These are phyloP conservation scores for Microdochium trichocladiopsis DNA, from an alignment of 2,329 filamentous ascomycete genomes.

Conservation along the genomic window DNA sequence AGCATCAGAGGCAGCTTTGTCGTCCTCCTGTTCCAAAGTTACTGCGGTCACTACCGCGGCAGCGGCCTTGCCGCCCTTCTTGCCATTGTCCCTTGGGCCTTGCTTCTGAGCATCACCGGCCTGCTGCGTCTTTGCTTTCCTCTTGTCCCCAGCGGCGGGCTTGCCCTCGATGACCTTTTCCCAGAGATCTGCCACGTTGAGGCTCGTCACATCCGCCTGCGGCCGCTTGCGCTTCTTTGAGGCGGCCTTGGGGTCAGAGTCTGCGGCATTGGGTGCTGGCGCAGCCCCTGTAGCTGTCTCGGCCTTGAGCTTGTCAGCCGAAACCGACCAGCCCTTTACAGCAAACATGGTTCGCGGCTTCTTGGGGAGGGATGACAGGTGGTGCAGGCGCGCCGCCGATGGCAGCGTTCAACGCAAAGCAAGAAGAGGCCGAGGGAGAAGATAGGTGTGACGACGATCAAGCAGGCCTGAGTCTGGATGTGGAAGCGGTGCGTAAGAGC, in stretches of 20 bases:
- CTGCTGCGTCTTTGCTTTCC: conserved; percentile 15
- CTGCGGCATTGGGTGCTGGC: conserved; percentile 14
- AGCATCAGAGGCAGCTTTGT: not conserved
- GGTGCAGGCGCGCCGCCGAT: not conserved
- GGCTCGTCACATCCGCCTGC: conserved; percentile 47
- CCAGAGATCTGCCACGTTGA: conserved; percentile 73
- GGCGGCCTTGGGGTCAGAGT: conserved; percentile 27
- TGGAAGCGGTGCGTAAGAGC: no score
- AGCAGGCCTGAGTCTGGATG: no score
- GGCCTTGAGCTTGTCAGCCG: conserved; percentile 62
- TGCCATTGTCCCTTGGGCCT: not conserved
- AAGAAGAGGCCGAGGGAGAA: no score
- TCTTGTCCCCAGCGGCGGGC: conserved; percentile 19
- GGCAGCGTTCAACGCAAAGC: no score
- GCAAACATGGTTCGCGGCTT: conserved; percentile 64
- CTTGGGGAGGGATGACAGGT: not conserved
- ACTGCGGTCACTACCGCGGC: not conserved
- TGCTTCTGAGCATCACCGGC: not conserved
- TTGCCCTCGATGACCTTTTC: conserved; percentile 71
- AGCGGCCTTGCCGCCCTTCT: not conserved
- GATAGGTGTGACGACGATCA: no score
- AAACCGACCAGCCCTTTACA: conserved; percentile 86
- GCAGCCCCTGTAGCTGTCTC: conserved; percentile 43
- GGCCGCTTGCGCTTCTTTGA: conserved; percentile 53
- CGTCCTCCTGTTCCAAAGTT: not conserved